A percentile compares a stretch with the other conserved stretches of the same genome.
These are phyloP conservation scores for Gracilariopsis chorda DNA, from an alignment of 23 red algal genomes.

Conservation along the genomic window DNA sequence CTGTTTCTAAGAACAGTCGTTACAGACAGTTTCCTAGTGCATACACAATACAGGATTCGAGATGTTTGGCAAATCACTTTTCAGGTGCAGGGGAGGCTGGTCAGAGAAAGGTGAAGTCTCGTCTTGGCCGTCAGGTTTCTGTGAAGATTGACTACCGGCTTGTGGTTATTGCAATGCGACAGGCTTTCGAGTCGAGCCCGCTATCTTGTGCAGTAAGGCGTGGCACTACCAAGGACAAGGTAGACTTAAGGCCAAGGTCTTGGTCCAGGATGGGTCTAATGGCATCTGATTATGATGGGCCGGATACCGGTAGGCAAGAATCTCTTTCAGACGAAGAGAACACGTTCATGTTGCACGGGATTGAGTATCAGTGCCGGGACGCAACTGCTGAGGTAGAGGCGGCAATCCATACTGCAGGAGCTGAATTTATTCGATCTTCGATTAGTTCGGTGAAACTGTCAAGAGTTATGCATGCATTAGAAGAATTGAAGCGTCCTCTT, in stretches of 20 bases:
- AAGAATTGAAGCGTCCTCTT: background rate
- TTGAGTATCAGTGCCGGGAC: conserved; percentile 3
- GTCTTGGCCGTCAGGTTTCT: background rate
- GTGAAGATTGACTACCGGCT: background rate
- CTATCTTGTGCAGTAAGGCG: background rate
- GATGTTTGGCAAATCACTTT: too few species aligned
- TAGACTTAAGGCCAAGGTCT: background rate
- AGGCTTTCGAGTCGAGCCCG: background rate
- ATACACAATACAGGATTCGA: too few species aligned
- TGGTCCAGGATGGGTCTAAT: background rate
- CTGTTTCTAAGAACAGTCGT: too few species aligned
- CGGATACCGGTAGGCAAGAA: background rate
- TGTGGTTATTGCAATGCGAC: background rate
- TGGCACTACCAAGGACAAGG: too few species aligned
- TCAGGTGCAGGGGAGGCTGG: too few species aligned
- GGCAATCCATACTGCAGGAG: background rate
- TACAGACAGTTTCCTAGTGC: too few species aligned
- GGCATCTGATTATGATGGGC: background rate
- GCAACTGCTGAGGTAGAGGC: background rate
- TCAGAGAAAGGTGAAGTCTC: too few species aligned
- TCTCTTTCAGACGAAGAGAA: background rate
- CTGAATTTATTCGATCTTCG: background rate
- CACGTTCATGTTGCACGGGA: background rate
- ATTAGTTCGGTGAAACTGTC: background rate
- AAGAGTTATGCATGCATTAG: background rate